Evolutionary conservation across 2,329 filamentous ascomycete genomes (phyloP), one percentile per base, ranked within the genome.

Genomic region (Albophoma yamanashiensis): DNA sequence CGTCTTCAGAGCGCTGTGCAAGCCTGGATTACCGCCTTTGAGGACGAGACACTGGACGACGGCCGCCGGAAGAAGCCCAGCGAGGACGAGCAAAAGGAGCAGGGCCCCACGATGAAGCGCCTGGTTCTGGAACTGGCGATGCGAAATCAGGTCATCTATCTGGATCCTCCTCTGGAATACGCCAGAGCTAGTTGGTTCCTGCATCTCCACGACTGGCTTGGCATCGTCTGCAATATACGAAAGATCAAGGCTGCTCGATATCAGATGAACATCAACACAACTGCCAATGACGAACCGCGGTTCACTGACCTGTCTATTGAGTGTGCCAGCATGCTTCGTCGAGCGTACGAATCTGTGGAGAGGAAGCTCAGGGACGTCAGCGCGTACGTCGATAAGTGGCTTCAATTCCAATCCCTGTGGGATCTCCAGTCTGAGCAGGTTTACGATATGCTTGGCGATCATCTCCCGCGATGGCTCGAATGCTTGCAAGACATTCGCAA

Each of bases 361-460:
- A 85, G 84, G 64, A 96, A 94, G 74, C 77, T 99, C 5, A 80
- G 82, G 20, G 86, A 89, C 52, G 91, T 97, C 39, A 85, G 89
- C 43, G 80, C 81, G 4, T 99, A 99, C 67, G 91, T 99, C 12
- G 92, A 97, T 71, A 95, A 97, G 74, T 99, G 94, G 94, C 81
- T 99, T 55, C 94, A 97, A 68, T 99, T 97, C 75, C 94, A 99
- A 74, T 97, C 93, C 8, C 82, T 99, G 0, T 99, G 94, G 94
- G 94, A 99, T 77, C 81, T 99, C 60, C 93, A 96, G 71, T 91
- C 93, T 3, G 93, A 97, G 64, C 91, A 97, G 66, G 92, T 99
- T 1, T 96, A 97, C 69, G 91, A 96, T 63, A 85, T 90, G 58
- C 82, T 99, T 9, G 92, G 93, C 14, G 92, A 97, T 64, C 89